Evolutionary conservation across 352 stramenopile species (phyloP).

Genomic region (Phytopythium boreale): DNA sequence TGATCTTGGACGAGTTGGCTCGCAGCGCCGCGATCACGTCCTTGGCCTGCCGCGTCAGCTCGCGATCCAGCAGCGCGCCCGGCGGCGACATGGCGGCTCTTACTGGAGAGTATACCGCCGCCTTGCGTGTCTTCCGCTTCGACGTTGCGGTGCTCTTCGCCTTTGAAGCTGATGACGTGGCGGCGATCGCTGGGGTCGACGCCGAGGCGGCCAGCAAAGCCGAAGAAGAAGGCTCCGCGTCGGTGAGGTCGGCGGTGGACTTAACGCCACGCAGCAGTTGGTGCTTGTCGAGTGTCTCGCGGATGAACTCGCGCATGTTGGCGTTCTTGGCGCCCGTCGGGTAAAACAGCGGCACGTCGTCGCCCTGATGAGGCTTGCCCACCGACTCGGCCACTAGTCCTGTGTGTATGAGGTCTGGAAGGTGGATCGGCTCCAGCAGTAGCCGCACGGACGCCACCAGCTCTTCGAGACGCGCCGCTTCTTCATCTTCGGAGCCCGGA

Average conservation of each 20-base stretch:
- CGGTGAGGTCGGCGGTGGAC: slow-evolving; percentile 9
- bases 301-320: slow-evolving; percentile 71
- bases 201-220: slow-evolving; percentile 14
- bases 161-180: not conserved
- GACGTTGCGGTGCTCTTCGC: slow-evolving; percentile 3
- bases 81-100: slow-evolving; percentile 14
- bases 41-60: slow-evolving; percentile 52
- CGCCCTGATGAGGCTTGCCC: slow-evolving; percentile 2
- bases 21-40: slow-evolving; percentile 58
- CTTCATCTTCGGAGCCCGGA: slow-evolving; percentile 7
- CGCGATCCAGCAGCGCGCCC: slow-evolving; percentile 39
- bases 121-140: slow-evolving; percentile 10
- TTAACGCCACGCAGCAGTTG: slow-evolving; percentile 4
- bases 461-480: slow-evolving; percentile 24
- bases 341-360: slow-evolving; percentile 64
- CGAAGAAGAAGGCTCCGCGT: not conserved
- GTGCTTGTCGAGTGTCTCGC: slow-evolving; percentile 53
- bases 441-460: slow-evolving; percentile 39
- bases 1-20: slow-evolving; percentile 73
- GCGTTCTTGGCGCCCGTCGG: slow-evolving; percentile 63
- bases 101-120: slow-evolving; percentile 15
- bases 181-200: slow-evolving; percentile 17
- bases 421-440: slow-evolving; percentile 54
- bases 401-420: slow-evolving; percentile 62
- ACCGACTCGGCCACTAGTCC: slow-evolving; percentile 25